Evolutionary conservation across 495 filamentous ascomycete species (phyloP).

Genomic region (Lichina pygmaea): DNA sequence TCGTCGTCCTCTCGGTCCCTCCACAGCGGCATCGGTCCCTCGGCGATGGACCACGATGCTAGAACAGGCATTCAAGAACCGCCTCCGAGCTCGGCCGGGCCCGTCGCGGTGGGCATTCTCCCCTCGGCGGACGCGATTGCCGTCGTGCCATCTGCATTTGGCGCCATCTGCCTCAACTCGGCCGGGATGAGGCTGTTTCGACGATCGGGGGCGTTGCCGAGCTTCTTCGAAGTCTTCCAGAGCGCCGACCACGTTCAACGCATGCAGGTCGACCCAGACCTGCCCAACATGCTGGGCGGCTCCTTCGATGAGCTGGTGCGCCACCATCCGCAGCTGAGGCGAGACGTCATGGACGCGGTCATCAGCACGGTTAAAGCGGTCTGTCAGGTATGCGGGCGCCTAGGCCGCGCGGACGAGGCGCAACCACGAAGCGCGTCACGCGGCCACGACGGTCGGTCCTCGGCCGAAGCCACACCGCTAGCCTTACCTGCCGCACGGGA

Average conservation of each 20-base stretch:
- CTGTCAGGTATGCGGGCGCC: conserved; percentile 30
- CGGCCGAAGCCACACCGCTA: not conserved
- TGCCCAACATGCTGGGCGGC: conserved; percentile 36
- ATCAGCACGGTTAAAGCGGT: conserved; percentile 66
- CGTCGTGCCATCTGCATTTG: conserved; percentile 63
- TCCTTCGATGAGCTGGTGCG: conserved; percentile 86
- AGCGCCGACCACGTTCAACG: conserved; percentile 69
- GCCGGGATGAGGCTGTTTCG: conserved; percentile 76
- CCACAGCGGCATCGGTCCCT: not conserved
- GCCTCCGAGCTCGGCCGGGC: too few relatives aligned
- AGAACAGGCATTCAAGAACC: too few relatives aligned
- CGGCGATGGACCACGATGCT: too few relatives aligned
- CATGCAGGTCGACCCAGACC: conserved; percentile 44
- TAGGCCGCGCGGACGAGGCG: not conserved
- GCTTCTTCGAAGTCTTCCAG: conserved; percentile 85
- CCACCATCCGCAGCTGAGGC: conserved; percentile 67
- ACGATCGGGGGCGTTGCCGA: conserved; percentile 50
- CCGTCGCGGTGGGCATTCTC: conserved; percentile 47
- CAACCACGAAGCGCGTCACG: conserved; percentile 14
- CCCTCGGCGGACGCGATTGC: conserved; percentile 65
- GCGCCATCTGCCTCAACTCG: conserved; percentile 78
- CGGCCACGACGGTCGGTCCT: conserved; percentile 10
- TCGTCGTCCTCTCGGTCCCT: not conserved
- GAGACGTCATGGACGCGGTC: conserved; percentile 50
- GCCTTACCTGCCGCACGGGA: not conserved